These are phyloP conservation scores for Clonostachys chloroleuca DNA, from an alignment of 2,329 filamentous ascomycete species.

Conservation along the genomic window DNA sequence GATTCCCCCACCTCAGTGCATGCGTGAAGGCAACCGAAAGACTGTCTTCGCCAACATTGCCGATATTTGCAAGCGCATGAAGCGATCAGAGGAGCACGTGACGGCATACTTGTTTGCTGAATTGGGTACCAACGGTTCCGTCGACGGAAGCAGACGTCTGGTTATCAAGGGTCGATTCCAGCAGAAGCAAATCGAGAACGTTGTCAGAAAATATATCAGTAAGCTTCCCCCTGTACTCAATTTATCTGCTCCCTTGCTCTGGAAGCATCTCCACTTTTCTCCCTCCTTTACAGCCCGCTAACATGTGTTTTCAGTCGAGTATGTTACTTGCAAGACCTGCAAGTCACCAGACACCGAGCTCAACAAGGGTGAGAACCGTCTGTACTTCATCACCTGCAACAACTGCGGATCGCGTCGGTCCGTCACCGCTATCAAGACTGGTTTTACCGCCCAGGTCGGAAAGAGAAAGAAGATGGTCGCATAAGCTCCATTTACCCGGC, in stretches of 20 bases:
- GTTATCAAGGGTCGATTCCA: slow-evolving; percentile 99
- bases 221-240: slow-evolving; percentile 26
- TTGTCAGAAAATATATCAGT: slow-evolving; percentile 93
- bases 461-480: slow-evolving; percentile 87
- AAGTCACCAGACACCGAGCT: slow-evolving; percentile 91
- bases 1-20: slow-evolving; percentile 96
- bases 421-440: slow-evolving; percentile 98
- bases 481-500: background rate
- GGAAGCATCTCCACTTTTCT: background rate
- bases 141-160: slow-evolving; percentile 85
- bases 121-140: slow-evolving; percentile 93
- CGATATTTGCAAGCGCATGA: slow-evolving; percentile 99
- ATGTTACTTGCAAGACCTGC: slow-evolving; percentile 99
- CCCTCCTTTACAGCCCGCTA: slow-evolving; percentile 11
- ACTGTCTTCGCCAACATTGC: slow-evolving; percentile 99
- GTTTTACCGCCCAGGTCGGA: slow-evolving; percentile 99
- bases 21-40: slow-evolving; percentile 99
- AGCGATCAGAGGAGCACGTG: slow-evolving; percentile 96
- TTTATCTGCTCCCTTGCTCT: background rate
- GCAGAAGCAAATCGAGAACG: slow-evolving; percentile 98
- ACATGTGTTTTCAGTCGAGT: slow-evolving; percentile 62
- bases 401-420: slow-evolving; percentile 77
- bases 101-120: slow-evolving; percentile 97
- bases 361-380: slow-evolving; percentile 97
- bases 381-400: slow-evolving; percentile 97